These are phyloP conservation scores for Astragalus glycyphyllos DNA, from an alignment of 306 rosid genomes.

Conservation along the genomic window DNA sequence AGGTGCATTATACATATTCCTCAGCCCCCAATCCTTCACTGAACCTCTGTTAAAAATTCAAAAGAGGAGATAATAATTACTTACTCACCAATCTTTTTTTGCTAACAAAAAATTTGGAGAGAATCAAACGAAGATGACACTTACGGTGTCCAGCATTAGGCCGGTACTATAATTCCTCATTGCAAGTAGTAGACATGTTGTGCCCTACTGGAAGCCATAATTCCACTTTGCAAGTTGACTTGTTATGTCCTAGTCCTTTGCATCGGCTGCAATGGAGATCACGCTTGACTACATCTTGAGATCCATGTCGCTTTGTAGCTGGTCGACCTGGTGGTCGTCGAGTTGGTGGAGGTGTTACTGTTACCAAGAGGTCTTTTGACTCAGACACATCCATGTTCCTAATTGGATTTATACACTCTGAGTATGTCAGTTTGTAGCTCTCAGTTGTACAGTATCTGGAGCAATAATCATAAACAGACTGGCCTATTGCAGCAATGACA, in stretches of 20 bases:
- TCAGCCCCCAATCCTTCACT: constrained; percentile 43
- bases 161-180: constrained; percentile 47
- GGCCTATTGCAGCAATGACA: constrained; percentile 63
- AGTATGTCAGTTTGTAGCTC: constrained; percentile 81
- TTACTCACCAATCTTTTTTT: constrained; percentile 11
- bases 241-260: constrained; percentile 96
- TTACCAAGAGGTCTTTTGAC: constrained; percentile 55
- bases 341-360: constrained; percentile 93
- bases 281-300: constrained; percentile 75
- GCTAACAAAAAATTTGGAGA: not conserved
- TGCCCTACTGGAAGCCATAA: constrained; percentile 60
- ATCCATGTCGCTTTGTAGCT: constrained; percentile 69
- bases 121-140: constrained; percentile 35
- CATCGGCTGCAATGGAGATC: constrained; percentile 95
- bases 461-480: constrained; percentile 82
- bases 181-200: constrained; percentile 91
- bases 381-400: constrained; percentile 52
- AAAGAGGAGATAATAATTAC: constrained; percentile 25
- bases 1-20: constrained; percentile 45
- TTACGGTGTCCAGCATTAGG: constrained; percentile 40
- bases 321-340: constrained; percentile 97
- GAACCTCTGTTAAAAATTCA: constrained; percentile 48
- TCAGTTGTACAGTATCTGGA: constrained; percentile 80
- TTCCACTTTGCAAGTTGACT: constrained; percentile 84
- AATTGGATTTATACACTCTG: constrained; percentile 69